Evolutionary conservation across 106 monocot genomes (phyloP).

Genomic region (Phalaenopsis equestris): DNA sequence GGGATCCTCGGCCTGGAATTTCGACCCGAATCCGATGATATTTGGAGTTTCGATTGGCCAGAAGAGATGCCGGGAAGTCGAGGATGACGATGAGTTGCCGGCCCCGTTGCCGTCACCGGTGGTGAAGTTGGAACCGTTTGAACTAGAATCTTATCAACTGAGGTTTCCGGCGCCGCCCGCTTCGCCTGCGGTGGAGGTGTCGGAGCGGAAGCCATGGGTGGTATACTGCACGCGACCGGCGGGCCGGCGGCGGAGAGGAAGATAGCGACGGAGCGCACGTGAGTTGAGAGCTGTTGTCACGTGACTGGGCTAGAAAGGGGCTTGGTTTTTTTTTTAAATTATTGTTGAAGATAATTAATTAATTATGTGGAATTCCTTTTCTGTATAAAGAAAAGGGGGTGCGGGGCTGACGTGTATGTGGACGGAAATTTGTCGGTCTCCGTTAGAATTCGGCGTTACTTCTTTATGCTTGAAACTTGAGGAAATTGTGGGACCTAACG

Average conservation of each 20-base stretch:
- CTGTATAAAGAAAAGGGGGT: too few species aligned
- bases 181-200: neutral
- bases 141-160: neutral
- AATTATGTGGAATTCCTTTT: too few species aligned
- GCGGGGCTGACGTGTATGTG: too few species aligned
- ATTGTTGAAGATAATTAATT: too few species aligned
- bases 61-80: slow-evolving; percentile 20
- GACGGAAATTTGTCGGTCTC: too few species aligned
- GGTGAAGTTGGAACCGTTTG: slow-evolving; percentile 12
- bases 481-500: too few species aligned
- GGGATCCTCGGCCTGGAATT: neutral
- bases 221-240: slow-evolving; percentile 1
- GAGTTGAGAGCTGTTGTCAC: neutral
- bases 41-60: slow-evolving; percentile 52
- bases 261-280: slow-evolving; percentile 8
- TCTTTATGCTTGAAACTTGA: too few species aligned
- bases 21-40: slow-evolving; percentile 19
- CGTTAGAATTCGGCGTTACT: too few species aligned
- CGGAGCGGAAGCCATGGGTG: slow-evolving; percentile 10
- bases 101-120: neutral
- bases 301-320: neutral
- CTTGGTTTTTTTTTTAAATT: neutral
- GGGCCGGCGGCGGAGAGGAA: neutral
- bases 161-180: too few species aligned
- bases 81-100: neutral